Conservation (phyloP, 208 protist genomes). For the Crithidia thermophila region DNA sequence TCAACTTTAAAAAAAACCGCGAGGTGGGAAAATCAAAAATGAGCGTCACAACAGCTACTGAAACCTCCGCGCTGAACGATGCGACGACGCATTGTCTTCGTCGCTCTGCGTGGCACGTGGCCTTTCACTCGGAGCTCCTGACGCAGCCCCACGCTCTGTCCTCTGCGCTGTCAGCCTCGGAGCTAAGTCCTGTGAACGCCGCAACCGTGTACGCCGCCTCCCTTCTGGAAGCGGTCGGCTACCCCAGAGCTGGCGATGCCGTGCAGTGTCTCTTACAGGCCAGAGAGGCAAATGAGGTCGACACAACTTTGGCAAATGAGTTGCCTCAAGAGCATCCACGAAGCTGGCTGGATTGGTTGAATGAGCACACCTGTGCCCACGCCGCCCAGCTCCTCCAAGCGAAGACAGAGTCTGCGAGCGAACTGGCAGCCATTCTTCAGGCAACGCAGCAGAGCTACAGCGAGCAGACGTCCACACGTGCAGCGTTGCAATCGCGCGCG, state of each 20-base stretch:
- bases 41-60: neutral
- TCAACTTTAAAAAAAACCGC: too few relatives aligned
- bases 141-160: neutral
- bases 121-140: constrained; percentile 9
- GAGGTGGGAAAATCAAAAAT: too few relatives aligned
- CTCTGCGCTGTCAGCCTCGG: neutral
- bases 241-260: constrained; percentile 15
- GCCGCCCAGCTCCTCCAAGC: constrained; percentile 3
- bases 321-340: constrained; percentile 1
- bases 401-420: neutral
- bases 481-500: too few relatives aligned
- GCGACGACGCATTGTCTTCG: neutral
- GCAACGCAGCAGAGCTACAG: constrained; percentile 8
- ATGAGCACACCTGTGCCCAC: constrained; percentile 5
- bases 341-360: constrained; percentile 12
- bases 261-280: constrained; percentile 1
- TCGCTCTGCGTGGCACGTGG: constrained; percentile 22
- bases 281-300: too few relatives aligned
- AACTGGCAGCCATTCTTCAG: neutral
- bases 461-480: too few relatives aligned
- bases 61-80: neutral
- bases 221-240: constrained; percentile 27
- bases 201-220: constrained; percentile 7
- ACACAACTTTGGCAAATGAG: too few relatives aligned
- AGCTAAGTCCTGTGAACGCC: neutral